Evolutionary conservation across 331 rosid genomes (phyloP), one percentile per base, ranked within the genome.

Genomic region (Saraca asoca): DNA sequence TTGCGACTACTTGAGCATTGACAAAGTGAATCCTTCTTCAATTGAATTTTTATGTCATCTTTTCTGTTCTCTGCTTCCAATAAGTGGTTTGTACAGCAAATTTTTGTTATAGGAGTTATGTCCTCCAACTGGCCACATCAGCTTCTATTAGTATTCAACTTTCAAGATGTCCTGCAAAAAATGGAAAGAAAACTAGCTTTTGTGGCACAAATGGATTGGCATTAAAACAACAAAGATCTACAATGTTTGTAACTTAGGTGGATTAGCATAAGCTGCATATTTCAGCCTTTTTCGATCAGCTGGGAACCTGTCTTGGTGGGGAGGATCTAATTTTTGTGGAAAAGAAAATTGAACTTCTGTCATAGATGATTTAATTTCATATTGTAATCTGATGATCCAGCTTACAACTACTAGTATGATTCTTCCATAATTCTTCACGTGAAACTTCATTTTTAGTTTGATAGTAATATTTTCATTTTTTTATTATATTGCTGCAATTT

Each of bases 251-350:
- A 24, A 24, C 31, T 24, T 24, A 24, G 31, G 3, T 24, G 31
- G 31, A 24, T 24, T 24, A 24, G 31, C 31, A 24, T 24, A 24
- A 24, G 31, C 31, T 24, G n/a, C n/a, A n/a, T n/a, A n/a, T n/a
- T 24, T 24, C 2, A 24, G 31, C 31, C 31, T 24, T 24, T 24
- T 24, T 24, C 31, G 31, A n/a, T 24, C 31, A 24, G 31, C 2
- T 24, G 31, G 31, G 3, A 24, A 24, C 3, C 31, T 24, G 31
- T 12, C 15, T 45, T 46, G 57, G 53, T 66, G 15, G 63, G 2
- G 15, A 53, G 8, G 42, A 16, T 67, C 69, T 61, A 51, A 54
- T 55, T 46, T 54, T 39, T 45, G 45, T 31, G 35, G 49, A 49
- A 63, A 69, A 19, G 13, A 35, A 42, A 62, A 34, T 56, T 63